Conservation (phyloP, 257 asterid species). For the Cinchona pubescens region DNA sequence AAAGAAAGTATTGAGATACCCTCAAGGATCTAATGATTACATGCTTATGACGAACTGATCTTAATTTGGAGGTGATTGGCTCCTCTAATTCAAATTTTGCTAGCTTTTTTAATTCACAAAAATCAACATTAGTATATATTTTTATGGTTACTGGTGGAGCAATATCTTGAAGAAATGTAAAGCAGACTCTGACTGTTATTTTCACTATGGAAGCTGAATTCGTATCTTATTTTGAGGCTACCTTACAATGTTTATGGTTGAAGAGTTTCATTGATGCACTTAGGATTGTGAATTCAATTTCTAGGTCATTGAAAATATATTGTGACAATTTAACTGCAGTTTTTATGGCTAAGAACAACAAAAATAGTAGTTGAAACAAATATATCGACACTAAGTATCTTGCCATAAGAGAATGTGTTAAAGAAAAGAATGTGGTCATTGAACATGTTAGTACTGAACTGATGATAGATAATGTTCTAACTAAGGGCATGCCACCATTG, state of each 20-base stretch:
- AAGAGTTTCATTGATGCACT: not conserved
- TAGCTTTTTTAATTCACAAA: constrained; percentile 3
- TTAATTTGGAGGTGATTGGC: not conserved
- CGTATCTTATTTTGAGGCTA: no score
- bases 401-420: not conserved
- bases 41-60: not conserved
- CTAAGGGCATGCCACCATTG: no score
- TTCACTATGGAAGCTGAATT: no score
- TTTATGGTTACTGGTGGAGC: no score
- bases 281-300: not conserved
- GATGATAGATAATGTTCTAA: no score
- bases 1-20: constrained; percentile 1
- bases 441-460: no score
- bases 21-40: not conserved
- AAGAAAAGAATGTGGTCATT: no score
- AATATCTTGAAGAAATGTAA: no score
- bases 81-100: not conserved
- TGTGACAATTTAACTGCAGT: not conserved
- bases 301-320: not conserved
- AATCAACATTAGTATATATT: no score
- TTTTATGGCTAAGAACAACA: not conserved
- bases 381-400: not conserved
- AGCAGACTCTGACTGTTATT: no score
- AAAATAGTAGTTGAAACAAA: no score
- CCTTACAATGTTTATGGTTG: no score